Conservation (phyloP, 352 stramenopile genomes). For the Phytophthora uliginosa region DNA sequence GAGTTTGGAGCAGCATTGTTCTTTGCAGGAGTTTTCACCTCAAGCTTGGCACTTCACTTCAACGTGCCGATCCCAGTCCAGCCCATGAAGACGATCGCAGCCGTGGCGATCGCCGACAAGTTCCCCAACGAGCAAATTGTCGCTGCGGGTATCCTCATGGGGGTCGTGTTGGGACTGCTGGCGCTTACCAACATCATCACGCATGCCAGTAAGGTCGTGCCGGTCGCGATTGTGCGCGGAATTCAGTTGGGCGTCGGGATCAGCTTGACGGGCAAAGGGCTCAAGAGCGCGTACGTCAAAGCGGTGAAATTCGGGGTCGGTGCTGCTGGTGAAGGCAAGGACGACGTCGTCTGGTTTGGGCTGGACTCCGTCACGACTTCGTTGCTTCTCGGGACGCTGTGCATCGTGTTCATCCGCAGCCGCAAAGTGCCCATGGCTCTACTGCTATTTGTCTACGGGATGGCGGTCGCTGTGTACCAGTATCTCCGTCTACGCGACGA, state of each 20-base stretch:
- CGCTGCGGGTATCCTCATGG: constrained; percentile 89
- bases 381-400: constrained; percentile 76
- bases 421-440: constrained; percentile 71
- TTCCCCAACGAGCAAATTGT: constrained; percentile 83
- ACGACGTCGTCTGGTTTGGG: constrained; percentile 63
- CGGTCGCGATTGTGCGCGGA: constrained; percentile 90
- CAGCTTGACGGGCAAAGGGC: constrained; percentile 87
- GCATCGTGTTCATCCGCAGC: constrained; percentile 75
- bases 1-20: constrained; percentile 93
- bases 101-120: constrained; percentile 90
- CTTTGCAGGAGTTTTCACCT: constrained; percentile 91
- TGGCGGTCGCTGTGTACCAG: constrained; percentile 69
- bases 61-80: constrained; percentile 96
- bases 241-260: constrained; percentile 94
- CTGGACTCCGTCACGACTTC: constrained; percentile 78
- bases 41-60: constrained; percentile 87
- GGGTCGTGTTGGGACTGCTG: constrained; percentile 69
- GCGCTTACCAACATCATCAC: constrained; percentile 93
- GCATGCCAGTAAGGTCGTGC: constrained; percentile 89
- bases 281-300: constrained; percentile 74
- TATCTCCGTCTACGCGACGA: constrained; percentile 56
- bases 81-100: constrained; percentile 96
- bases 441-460: constrained; percentile 79
- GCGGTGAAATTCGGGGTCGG: constrained; percentile 35
- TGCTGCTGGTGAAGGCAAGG: constrained; percentile 20